A percentile compares a stretch with the other conserved stretches of the same genome.
phyloP scores from a whole-genome alignment of 495 filamentous ascomycete genomes.

The Tetracladium setigerum region DNA sequence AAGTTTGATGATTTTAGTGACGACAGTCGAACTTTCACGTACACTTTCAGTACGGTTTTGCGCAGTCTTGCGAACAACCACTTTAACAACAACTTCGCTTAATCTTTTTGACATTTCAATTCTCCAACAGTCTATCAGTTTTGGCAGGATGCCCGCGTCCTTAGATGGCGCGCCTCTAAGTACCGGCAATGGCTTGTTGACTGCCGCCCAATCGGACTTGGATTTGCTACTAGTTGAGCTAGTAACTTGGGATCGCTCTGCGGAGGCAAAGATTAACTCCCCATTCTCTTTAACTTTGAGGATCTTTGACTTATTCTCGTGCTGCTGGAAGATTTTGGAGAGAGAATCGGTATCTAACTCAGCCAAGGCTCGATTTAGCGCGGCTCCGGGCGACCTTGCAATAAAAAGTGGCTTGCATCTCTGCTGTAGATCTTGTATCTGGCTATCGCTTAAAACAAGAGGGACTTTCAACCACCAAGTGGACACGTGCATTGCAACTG shows the following conservation, averaged over 20 bases:
- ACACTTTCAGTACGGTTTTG: background rate
- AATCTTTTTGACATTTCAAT: constrained; percentile 4
- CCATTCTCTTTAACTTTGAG: background rate
- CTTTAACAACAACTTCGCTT: constrained; percentile 2
- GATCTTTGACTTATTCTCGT: background rate
- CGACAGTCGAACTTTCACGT: background rate
- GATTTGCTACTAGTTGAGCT: background rate
- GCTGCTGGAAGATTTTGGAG: constrained; percentile 4
- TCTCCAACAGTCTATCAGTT: background rate
- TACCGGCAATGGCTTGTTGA: background rate
- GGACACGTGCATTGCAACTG: constrained; percentile 1
- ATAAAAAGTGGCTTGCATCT: constrained; percentile 8
- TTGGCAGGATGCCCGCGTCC: background rate
- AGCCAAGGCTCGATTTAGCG: background rate
- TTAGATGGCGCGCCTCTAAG: background rate
- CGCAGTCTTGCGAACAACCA: too few species aligned
- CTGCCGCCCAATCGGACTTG: too few species aligned
- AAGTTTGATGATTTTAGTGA: constrained; percentile 1
- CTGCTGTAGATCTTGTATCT: constrained; percentile 9
- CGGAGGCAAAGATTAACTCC: background rate
- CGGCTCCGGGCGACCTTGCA: background rate
- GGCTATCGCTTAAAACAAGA: constrained; percentile 2
- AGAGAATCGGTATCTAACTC: constrained; percentile 2
- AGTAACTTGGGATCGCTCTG: background rate
- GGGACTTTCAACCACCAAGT: constrained; percentile 4